A percentile compares a stretch with the other conserved stretches of the same genome.
Conservation (phyloP, 2,329 filamentous ascomycete genomes). For the Fusarium sp. region DNA sequence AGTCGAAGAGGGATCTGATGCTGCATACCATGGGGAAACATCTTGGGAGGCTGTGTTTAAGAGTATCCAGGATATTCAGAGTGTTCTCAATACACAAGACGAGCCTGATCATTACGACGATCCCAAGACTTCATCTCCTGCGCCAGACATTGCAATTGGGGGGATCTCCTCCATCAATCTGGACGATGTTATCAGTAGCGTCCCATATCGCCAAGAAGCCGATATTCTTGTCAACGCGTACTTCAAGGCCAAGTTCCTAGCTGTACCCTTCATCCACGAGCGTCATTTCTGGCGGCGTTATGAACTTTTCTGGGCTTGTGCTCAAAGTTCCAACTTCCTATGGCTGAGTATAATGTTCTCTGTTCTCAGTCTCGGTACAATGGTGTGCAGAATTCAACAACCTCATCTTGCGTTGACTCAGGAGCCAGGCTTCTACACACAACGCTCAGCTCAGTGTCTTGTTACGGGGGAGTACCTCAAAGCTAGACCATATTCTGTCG, state of each 20-base stretch:
- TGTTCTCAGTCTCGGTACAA: constrained; percentile 57
- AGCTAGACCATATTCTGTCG: constrained; percentile 60
- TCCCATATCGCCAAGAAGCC: constrained; percentile 54
- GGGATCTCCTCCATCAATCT: constrained; percentile 46
- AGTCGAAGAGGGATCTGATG: constrained; percentile 27
- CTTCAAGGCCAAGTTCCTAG: constrained; percentile 56
- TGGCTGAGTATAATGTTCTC: constrained; percentile 66
- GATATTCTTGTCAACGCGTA: constrained; percentile 55
- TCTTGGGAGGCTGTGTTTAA: constrained; percentile 59
- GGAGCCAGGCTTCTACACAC: constrained; percentile 51
- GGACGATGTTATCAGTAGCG: constrained; percentile 49
- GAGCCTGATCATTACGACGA: constrained; percentile 13
- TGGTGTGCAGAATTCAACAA: constrained; percentile 52
- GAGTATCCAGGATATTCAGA: constrained; percentile 57
- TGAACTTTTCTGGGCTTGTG: constrained; percentile 60
- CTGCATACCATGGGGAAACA: constrained; percentile 54
- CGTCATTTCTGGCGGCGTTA: constrained; percentile 63
- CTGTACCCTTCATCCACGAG: constrained; percentile 55
- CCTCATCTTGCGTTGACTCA: constrained; percentile 31
- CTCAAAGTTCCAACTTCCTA: constrained; percentile 56
- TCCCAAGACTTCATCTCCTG: constrained; percentile 18
- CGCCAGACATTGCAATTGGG: constrained; percentile 52
- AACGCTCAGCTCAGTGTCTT: constrained; percentile 60
- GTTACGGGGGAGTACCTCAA: constrained; percentile 61
- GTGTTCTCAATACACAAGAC: constrained; percentile 46